Evolutionary conservation across 1,139 yeast genomes (phyloP).

Genomic region (Geotrichum fermentans): DNA sequence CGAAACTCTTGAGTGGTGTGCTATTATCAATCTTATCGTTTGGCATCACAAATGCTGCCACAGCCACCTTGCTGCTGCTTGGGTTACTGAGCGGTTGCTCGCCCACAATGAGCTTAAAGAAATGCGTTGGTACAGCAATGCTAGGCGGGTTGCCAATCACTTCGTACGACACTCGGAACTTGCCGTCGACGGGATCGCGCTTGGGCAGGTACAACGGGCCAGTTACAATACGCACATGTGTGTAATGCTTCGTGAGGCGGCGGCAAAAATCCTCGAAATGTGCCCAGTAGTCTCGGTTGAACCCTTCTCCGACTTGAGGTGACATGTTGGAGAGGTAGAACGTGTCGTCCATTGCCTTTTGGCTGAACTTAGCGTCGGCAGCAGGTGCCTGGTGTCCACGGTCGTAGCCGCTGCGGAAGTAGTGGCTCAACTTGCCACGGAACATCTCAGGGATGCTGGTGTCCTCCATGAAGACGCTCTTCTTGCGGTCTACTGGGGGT

Average conservation of each 20-base stretch:
- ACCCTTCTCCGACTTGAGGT: slow-evolving; percentile 97
- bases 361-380: slow-evolving; percentile 89
- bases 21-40: slow-evolving; percentile 68
- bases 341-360: slow-evolving; percentile 91
- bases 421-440: slow-evolving; percentile 73
- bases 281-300: slow-evolving; percentile 96
- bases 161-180: slow-evolving; percentile 79
- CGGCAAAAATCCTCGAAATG: slow-evolving; percentile 89
- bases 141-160: slow-evolving; percentile 96
- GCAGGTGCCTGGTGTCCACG: slow-evolving; percentile 98
- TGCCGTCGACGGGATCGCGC: slow-evolving; percentile 66
- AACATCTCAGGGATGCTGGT: slow-evolving; percentile 73
- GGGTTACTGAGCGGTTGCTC: slow-evolving; percentile 48
- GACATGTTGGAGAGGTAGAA: slow-evolving; percentile 84
- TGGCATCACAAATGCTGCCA: slow-evolving; percentile 91
- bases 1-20: slow-evolving; percentile 66
- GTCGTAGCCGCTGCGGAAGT: slow-evolving; percentile 92
- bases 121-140: slow-evolving; percentile 96
- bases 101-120: slow-evolving; percentile 84
- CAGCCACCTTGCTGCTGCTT: slow-evolving; percentile 51
- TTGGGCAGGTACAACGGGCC: slow-evolving; percentile 92
- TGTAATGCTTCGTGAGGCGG: slow-evolving; percentile 61
- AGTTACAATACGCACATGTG: slow-evolving; percentile 76
- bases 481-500: slow-evolving; percentile 53
- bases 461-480: slow-evolving; percentile 82